A percentile compares a stretch with the other conserved stretches of the same genome.
phyloP scores from a whole-genome alignment of 805 yeast species.

The Schwanniomyces sp. region DNA sequence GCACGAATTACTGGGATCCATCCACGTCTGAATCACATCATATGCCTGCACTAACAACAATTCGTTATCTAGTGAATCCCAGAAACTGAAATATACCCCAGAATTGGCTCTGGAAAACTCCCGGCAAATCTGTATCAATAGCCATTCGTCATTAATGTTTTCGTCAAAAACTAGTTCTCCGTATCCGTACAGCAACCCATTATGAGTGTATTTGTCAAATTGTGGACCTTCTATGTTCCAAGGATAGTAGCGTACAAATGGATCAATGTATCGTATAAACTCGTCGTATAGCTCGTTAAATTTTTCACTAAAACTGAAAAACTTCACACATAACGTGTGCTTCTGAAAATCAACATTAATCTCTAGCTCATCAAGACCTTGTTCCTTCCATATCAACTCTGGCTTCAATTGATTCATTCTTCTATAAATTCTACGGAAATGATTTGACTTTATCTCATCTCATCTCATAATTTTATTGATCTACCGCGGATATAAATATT shows the following conservation, averaged over 20 bases:
- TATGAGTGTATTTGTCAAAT: conserved; percentile 3
- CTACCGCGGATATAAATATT: neutral
- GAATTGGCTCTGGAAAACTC: conserved; percentile 28
- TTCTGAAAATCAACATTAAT: conserved; percentile 6
- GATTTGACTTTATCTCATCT: neutral
- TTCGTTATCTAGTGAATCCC: conserved; percentile 56
- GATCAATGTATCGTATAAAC: conserved; percentile 11
- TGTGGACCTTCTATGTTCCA: conserved; percentile 13
- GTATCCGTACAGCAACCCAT: conserved; percentile 26
- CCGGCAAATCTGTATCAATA: conserved; percentile 41
- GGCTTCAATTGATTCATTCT: conserved; percentile 4
- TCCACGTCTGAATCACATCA: conserved; percentile 47
- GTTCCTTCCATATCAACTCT: conserved; percentile 11
- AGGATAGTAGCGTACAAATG: conserved; percentile 20
- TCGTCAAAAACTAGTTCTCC: conserved; percentile 47
- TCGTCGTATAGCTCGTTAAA: conserved; percentile 2
- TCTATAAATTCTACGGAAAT: neutral
- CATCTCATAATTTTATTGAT: neutral
- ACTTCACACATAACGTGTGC: conserved; percentile 5
- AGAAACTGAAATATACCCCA: conserved; percentile 43
- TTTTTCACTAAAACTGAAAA: conserved; percentile 5
- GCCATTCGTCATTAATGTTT: conserved; percentile 43
- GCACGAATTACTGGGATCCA: conserved; percentile 43
- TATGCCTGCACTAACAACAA: conserved; percentile 51
- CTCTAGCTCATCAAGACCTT: conserved; percentile 4